phyloP scores from a whole-genome alignment of 2,329 filamentous ascomycete genomes.

The Thielaviopsis populi region DNA sequence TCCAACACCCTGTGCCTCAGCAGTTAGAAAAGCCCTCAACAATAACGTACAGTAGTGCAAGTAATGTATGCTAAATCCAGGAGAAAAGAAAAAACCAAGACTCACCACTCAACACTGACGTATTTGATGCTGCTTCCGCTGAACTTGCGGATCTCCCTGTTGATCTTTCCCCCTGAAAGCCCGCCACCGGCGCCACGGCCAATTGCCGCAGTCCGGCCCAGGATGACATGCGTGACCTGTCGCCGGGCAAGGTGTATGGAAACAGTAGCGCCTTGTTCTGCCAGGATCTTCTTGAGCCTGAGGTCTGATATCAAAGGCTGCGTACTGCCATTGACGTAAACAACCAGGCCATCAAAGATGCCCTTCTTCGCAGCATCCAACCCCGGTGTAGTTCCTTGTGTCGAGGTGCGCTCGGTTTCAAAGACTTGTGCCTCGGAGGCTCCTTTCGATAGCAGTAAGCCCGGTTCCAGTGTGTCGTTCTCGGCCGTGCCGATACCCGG shows the following conservation, averaged over 20 bases:
- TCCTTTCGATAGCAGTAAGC: not conserved
- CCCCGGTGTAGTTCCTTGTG: not conserved
- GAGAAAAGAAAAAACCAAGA: slow-evolving; percentile 16
- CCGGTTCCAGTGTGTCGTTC: not conserved
- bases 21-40: not conserved
- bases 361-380: slow-evolving; percentile 22
- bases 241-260: slow-evolving; percentile 57
- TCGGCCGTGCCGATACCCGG: not conserved
- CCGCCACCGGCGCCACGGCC: slow-evolving; percentile 53
- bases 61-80: not conserved
- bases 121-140: slow-evolving; percentile 61
- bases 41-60: slow-evolving; percentile 14
- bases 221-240: slow-evolving; percentile 71
- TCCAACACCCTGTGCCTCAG: slow-evolving; percentile 53
- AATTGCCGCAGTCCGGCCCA: slow-evolving; percentile 43
- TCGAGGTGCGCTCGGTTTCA: not conserved
- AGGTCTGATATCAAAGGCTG: slow-evolving; percentile 71
- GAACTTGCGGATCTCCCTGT: slow-evolving; percentile 58
- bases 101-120: slow-evolving; percentile 66
- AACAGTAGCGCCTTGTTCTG: slow-evolving; percentile 55
- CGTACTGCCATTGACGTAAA: slow-evolving; percentile 83
- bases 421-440: not conserved
- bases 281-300: slow-evolving; percentile 64
- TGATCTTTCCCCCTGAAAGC: slow-evolving; percentile 60
- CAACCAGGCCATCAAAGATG: slow-evolving; percentile 55